Percentiles rank a stretch among this genome's conserved stretches.
phyloP scores from a whole-genome alignment of 2,329 filamentous ascomycete genomes.

The Botrytis deweyae region DNA sequence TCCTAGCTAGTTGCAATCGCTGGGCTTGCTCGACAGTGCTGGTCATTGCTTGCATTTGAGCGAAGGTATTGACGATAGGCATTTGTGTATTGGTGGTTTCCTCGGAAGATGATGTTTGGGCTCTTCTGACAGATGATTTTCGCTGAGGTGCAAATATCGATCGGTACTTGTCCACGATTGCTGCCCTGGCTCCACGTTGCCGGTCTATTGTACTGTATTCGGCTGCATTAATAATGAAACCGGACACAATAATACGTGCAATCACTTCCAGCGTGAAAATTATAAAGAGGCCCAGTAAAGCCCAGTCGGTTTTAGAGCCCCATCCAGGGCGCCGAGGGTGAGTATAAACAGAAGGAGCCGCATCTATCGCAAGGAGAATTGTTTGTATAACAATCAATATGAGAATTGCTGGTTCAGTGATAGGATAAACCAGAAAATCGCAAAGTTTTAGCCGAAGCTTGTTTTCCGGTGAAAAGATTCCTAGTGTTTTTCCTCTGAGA shows the following conservation, averaged over 20 bases:
- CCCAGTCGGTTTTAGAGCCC: slow-evolving; percentile 51
- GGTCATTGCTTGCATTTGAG: slow-evolving; percentile 54
- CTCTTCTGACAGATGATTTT: slow-evolving; percentile 44
- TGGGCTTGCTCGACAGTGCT: slow-evolving; percentile 74
- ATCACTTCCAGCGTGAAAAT: slow-evolving; percentile 87
- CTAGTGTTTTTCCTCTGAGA: slow-evolving; percentile 79
- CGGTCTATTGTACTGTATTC: slow-evolving; percentile 92
- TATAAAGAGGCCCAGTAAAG: slow-evolving; percentile 77
- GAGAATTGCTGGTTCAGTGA: slow-evolving; percentile 83
- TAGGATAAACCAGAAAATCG: slow-evolving; percentile 80
- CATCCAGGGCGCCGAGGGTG: slow-evolving; percentile 61
- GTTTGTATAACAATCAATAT: slow-evolving; percentile 86
- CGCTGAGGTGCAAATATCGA: slow-evolving; percentile 80
- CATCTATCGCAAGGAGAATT: slow-evolving; percentile 82
- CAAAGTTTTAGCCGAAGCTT: slow-evolving; percentile 72
- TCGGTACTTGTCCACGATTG: slow-evolving; percentile 72
- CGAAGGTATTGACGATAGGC: slow-evolving; percentile 43
- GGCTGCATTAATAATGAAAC: slow-evolving; percentile 82
- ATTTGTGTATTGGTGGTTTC: slow-evolving; percentile 28
- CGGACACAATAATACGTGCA: slow-evolving; percentile 86
- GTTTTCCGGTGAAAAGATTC: slow-evolving; percentile 79
- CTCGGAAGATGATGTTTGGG: slow-evolving; percentile 28
- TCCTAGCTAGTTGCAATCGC: slow-evolving; percentile 79
- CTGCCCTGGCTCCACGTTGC: slow-evolving; percentile 69
- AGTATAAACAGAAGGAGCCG: slow-evolving; percentile 67